phyloP scores from a whole-genome alignment of 2,329 filamentous ascomycete genomes.

The Diaporthe destruens region DNA sequence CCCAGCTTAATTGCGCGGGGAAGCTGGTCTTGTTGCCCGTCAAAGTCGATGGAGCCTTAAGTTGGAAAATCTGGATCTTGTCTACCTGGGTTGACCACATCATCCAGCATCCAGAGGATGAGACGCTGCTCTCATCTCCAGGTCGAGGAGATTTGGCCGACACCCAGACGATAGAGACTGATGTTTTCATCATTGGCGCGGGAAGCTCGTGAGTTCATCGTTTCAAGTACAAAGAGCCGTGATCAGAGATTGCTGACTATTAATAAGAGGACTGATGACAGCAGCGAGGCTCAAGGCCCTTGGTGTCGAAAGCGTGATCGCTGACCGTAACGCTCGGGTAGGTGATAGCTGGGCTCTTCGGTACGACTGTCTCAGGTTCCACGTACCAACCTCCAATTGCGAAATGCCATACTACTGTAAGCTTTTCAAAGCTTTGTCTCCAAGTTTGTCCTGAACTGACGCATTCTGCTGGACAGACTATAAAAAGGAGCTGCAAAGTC shows the following conservation, averaged over 20 bases:
- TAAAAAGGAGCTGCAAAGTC: conserved; percentile 50
- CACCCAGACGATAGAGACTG: conserved; percentile 44
- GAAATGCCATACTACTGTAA: conserved; percentile 52
- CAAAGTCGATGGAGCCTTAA: background rate
- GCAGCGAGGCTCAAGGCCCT: conserved; percentile 55
- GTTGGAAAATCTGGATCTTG: conserved; percentile 53
- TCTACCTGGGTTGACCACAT: conserved; percentile 47
- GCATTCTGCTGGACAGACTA: conserved; percentile 50
- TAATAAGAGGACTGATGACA: conserved; percentile 21
- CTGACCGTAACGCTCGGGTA: conserved; percentile 50
- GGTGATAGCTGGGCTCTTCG: conserved; percentile 56
- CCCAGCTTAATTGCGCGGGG: conserved; percentile 49
- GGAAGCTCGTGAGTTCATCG: conserved; percentile 49
- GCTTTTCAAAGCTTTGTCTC: conserved; percentile 41
- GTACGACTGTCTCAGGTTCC: conserved; percentile 53
- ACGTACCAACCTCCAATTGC: conserved; percentile 47
- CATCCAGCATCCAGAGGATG: conserved; percentile 48
- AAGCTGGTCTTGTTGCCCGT: conserved; percentile 50
- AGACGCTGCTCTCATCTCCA: conserved; percentile 45
- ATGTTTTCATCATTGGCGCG: conserved; percentile 51
- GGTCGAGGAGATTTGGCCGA: conserved; percentile 38
- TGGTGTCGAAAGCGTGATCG: conserved; percentile 51
- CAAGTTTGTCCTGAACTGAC: conserved; percentile 45
- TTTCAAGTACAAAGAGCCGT: conserved; percentile 41
- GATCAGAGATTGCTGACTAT: conserved; percentile 42